phyloP scores from a whole-genome alignment of 2,329 filamentous ascomycete species.

The Cladobotryum protrusum region DNA sequence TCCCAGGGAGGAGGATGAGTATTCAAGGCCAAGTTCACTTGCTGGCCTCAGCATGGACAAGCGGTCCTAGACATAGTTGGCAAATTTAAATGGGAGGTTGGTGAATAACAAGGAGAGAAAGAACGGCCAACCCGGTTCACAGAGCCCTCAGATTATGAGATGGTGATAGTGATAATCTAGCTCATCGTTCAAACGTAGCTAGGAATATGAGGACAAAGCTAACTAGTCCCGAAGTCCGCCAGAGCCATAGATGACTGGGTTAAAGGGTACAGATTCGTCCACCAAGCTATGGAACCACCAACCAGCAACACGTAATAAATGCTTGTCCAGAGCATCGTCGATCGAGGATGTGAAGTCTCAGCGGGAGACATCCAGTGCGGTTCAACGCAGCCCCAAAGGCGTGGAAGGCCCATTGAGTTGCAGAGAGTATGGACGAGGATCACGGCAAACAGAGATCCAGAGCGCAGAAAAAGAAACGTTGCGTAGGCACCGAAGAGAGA shows the following conservation, averaged over 20 bases:
- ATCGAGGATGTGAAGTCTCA: constrained; percentile 18
- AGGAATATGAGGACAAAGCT: no score
- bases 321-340: constrained; percentile 55
- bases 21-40: constrained; percentile 42
- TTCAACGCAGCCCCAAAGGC: constrained; percentile 74
- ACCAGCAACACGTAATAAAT: constrained; percentile 75
- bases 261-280: constrained; percentile 61
- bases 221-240: constrained; percentile 17
- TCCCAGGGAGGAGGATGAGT: constrained; percentile 32
- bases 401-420: constrained; percentile 84
- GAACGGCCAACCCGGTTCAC: no score
- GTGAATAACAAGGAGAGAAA: neutral
- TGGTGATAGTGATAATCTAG: no score
- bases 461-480: constrained; percentile 81
- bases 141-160: no score
- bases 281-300: constrained; percentile 66
- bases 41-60: constrained; percentile 32
- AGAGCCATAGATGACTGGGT: constrained; percentile 47
- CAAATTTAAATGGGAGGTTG: neutral
- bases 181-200: no score
- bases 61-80: constrained; percentile 12
- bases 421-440: constrained; percentile 81
- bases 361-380: constrained; percentile 34
- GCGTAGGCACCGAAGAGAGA: constrained; percentile 91
- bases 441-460: constrained; percentile 70